Percentiles rank a stretch among this genome's conserved stretches.
These are phyloP conservation scores for Stylonectria norvegica DNA, from an alignment of 2,329 filamentous ascomycete genomes.

Conservation along the genomic window DNA sequence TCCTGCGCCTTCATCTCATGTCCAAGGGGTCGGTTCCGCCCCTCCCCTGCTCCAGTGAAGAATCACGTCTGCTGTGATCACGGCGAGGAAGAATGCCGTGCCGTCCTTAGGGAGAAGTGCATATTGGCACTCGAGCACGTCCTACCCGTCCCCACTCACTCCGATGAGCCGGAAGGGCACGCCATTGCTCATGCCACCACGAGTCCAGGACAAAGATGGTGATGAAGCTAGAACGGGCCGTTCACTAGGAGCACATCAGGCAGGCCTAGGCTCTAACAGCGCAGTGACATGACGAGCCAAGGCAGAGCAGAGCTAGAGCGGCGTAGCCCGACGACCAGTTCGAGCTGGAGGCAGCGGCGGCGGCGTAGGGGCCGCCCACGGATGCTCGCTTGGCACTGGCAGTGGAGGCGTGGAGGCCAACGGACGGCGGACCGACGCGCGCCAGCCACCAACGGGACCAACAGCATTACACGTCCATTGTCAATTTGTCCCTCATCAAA, in stretches of 20 bases:
- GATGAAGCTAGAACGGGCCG: constrained; percentile 19
- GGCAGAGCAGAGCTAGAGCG: constrained; percentile 4
- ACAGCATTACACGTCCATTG: constrained; percentile 17
- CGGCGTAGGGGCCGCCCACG: too few relatives aligned
- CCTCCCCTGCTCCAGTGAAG: too few relatives aligned
- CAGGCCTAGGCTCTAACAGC: constrained; percentile 15
- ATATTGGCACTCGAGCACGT: too few relatives aligned
- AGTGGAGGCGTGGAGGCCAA: constrained; percentile 15
- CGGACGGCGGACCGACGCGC: not conserved
- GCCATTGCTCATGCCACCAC: constrained; percentile 16
- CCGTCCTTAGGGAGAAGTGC: too few relatives aligned
- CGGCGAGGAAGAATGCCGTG: too few relatives aligned
- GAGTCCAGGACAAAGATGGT: constrained; percentile 10
- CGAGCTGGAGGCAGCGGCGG: too few relatives aligned
- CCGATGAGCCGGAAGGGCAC: constrained; percentile 19
- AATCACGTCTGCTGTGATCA: too few relatives aligned
- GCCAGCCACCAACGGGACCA: constrained; percentile 19
- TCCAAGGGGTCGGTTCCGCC: too few relatives aligned
- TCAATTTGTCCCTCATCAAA: not conserved
- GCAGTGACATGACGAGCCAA: constrained; percentile 12
- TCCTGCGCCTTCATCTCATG: too few relatives aligned
- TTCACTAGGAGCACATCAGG: constrained; percentile 19
- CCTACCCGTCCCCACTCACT: too few relatives aligned
- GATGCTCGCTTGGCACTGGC: constrained; percentile 8
- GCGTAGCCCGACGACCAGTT: constrained; percentile 17